A percentile compares a stretch with the other conserved stretches of the same genome.
phyloP scores from a whole-genome alignment of 352 stramenopile species.

The Globisporangium rhizosaccharum region DNA sequence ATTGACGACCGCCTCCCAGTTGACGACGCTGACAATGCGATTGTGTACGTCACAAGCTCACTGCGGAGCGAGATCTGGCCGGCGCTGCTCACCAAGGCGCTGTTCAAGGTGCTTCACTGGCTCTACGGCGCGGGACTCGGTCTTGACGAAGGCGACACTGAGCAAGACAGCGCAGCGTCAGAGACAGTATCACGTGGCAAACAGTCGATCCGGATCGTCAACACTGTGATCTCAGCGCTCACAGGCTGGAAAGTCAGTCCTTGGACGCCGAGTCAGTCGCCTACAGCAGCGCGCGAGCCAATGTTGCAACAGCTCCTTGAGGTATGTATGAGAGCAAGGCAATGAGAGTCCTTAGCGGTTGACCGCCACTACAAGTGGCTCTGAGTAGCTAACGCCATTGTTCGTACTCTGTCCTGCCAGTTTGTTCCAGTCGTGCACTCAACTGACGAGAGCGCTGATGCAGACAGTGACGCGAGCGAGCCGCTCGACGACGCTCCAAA shows the following conservation, averaged over 20 bases:
- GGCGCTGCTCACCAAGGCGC: constrained; percentile 54
- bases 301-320: constrained; percentile 31
- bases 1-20: constrained; percentile 69
- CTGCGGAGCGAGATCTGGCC: constrained; percentile 67
- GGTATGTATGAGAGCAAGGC: constrained; percentile 10
- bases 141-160: neutral
- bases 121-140: constrained; percentile 9
- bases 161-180: neutral
- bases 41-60: constrained; percentile 52
- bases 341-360: neutral
- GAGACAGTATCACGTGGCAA: no score
- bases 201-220: constrained; percentile 21
- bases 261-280: constrained; percentile 13
- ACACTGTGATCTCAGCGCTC: constrained; percentile 30
- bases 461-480: neutral
- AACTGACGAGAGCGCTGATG: constrained; percentile 2
- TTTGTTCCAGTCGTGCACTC: constrained; percentile 4
- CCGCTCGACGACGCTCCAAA: neutral
- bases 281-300: constrained; percentile 17
- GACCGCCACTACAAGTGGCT: neutral
- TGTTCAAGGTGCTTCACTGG: constrained; percentile 69
- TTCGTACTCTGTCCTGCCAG: neutral
- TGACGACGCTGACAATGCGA: constrained; percentile 30
- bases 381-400: neutral
- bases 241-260: constrained; percentile 58